A percentile compares a stretch with the other conserved stretches of the same genome.
phyloP scores from a whole-genome alignment of 139 green algal species.

The Volvox reticuliferus region DNA sequence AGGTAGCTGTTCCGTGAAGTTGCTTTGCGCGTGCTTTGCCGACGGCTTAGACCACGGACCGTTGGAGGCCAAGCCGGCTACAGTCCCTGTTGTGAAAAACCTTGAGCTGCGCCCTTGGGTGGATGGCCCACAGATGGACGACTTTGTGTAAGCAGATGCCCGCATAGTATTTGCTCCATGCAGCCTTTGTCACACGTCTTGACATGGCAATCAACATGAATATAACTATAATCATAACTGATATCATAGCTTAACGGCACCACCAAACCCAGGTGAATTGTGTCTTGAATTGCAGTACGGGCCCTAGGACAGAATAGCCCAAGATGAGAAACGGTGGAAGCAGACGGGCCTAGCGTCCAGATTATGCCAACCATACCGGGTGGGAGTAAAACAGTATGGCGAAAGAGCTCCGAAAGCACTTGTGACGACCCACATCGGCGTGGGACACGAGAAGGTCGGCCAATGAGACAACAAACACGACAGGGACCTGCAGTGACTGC shows the following conservation, averaged over 20 bases:
- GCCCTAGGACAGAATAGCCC: background rate
- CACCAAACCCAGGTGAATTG: background rate
- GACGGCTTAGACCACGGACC: too few relatives aligned
- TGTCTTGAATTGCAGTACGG: background rate
- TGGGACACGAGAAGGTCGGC: too few relatives aligned
- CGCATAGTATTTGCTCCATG: background rate
- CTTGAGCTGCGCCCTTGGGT: background rate
- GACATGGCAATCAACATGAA: background rate
- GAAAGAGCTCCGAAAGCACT: too few relatives aligned
- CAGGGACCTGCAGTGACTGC: too few relatives aligned
- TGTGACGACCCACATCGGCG: too few relatives aligned
- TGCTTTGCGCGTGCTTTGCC: background rate
- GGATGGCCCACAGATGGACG: background rate
- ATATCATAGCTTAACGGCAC: too few relatives aligned
- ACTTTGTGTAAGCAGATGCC: background rate
- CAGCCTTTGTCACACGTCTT: background rate
- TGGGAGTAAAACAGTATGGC: too few relatives aligned
- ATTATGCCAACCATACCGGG: too few relatives aligned
- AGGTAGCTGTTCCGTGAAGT: background rate
- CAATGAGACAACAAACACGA: too few relatives aligned
- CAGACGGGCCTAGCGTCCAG: background rate
- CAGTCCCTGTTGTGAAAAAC: background rate
- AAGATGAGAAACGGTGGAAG: background rate
- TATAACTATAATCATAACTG: too few relatives aligned
- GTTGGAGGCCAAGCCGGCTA: too few relatives aligned